phyloP scores from a whole-genome alignment of 306 rosid genomes.

The Cicer chorassanicum region DNA sequence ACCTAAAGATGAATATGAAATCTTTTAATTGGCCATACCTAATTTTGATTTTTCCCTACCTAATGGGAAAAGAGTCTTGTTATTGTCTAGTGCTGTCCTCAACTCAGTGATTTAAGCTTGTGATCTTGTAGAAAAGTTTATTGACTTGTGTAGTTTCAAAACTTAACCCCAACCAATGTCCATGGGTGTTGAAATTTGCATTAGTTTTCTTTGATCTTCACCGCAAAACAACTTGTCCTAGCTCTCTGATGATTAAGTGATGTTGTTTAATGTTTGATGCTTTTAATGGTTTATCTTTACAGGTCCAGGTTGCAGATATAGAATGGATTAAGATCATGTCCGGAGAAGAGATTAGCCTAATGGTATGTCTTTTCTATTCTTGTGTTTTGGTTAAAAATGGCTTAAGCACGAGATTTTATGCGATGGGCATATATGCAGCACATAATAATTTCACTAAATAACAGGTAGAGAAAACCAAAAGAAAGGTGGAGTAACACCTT shows the following conservation, averaged over 20 bases:
- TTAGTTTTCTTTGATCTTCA: conserved; percentile 6
- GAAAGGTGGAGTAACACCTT: conserved; percentile 27
- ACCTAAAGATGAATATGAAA: not conserved
- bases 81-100: conserved; percentile 1
- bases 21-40: conserved; percentile 1
- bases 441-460: conserved; percentile 9
- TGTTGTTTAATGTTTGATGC: conserved; percentile 25
- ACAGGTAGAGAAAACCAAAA: not conserved
- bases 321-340: conserved; percentile 84
- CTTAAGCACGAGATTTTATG: conserved; percentile 16
- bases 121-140: conserved; percentile 10
- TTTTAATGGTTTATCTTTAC: conserved; percentile 43
- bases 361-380: conserved; percentile 59
- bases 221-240: conserved; percentile 27
- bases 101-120: not conserved
- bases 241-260: conserved; percentile 31
- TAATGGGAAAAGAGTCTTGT: not conserved
- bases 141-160: conserved; percentile 15
- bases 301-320: conserved; percentile 93
- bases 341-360: conserved; percentile 74
- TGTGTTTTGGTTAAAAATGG: conserved; percentile 31
- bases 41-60: conserved; percentile 6
- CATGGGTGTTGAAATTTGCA: conserved; percentile 27
- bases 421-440: conserved; percentile 10
- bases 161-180: conserved; percentile 6